phyloP scores from a whole-genome alignment of 192 early-diverging fungal species.

The Entomortierella parvispora region DNA sequence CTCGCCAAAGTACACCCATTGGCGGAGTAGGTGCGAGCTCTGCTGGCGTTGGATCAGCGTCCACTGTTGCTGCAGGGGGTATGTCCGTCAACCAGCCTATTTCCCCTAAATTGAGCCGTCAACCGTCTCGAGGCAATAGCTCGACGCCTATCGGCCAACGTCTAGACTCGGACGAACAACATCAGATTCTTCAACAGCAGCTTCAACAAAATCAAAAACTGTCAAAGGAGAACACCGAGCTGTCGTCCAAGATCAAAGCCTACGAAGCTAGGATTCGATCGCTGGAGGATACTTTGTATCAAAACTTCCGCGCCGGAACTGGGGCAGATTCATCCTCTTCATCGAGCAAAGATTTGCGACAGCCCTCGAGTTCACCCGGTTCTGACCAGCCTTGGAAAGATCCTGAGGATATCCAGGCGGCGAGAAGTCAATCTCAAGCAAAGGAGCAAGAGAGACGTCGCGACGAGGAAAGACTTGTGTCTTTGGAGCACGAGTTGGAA shows the following conservation, averaged over 20 bases:
- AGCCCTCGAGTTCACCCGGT: not conserved
- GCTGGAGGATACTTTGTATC: constrained; percentile 53
- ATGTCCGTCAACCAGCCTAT: constrained; percentile 15
- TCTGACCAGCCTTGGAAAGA: constrained; percentile 38
- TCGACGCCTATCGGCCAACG: constrained; percentile 2
- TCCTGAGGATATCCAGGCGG: constrained; percentile 25
- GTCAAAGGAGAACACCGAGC: constrained; percentile 32
- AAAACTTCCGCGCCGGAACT: constrained; percentile 40
- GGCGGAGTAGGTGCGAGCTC: constrained; percentile 22
- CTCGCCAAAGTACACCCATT: constrained; percentile 12
- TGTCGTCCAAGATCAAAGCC: constrained; percentile 39
- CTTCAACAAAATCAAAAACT: constrained; percentile 35
- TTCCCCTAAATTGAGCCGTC: constrained; percentile 34
- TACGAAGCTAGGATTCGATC: constrained; percentile 55
- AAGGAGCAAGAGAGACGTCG: constrained; percentile 23
- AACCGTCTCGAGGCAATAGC: constrained; percentile 32
- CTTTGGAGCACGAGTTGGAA: constrained; percentile 27
- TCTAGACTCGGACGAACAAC: constrained; percentile 31
- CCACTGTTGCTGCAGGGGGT: constrained; percentile 2
- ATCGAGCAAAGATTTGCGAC: constrained; percentile 29
- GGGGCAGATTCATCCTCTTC: constrained; percentile 20
- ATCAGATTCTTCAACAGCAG: constrained; percentile 38
- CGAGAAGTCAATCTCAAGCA: constrained; percentile 21
- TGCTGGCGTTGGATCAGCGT: constrained; percentile 3
- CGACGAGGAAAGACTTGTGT: constrained; percentile 22